Base-by-base conservation (phyloP, 306 rosid genomes). In the Dicorynia guianensis region DNA sequence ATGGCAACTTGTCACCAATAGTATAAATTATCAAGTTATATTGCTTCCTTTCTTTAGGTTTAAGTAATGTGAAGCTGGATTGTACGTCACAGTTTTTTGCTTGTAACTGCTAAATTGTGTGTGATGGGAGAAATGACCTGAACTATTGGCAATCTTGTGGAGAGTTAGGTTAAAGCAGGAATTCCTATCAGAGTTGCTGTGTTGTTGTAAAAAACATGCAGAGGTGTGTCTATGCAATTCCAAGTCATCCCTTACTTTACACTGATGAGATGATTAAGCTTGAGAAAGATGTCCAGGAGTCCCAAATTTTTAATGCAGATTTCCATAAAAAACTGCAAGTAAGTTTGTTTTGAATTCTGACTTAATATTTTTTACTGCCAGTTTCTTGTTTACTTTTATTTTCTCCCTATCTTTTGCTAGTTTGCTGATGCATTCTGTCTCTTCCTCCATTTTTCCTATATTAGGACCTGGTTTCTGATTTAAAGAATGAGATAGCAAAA, bases 201-300 rank as follows among this genome's bases (percentile, higher is more conserved):
- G 89, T 84, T 68, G 90, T 95, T 62, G 96, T 90, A 56, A 90
- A 92, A 90, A 92, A 87, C 86, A 84, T 89, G 88, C 88, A 92
- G 67, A 90, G 99, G 82, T 89, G 99, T 70, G 82, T 92, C 62
- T 95, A 87, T 78, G 97, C 99, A 40, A 78, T 95, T 82, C 99
- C 97, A 68, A 77, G 71, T 58, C 72, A 63, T 69, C 82, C 91
- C 44, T 50, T 81, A 56, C 81, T 79, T 79, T 69, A 74, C 77
- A 72, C 83, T 6, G 88, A 86, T 44, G 99, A 92, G 82, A 80
- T 87, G 82, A 68, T 71, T 74, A 78, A 70, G 72, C 92, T 92
- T 14, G 91, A 86, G 83, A 89, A 85, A 80, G 91, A 92, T 68
- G 74, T 75, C 11, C 75, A 85, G 76, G 90, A 86, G 81, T 90